Conservation (phyloP, 208 protist genomes). For the Trypanosoma melophagium region DNA sequence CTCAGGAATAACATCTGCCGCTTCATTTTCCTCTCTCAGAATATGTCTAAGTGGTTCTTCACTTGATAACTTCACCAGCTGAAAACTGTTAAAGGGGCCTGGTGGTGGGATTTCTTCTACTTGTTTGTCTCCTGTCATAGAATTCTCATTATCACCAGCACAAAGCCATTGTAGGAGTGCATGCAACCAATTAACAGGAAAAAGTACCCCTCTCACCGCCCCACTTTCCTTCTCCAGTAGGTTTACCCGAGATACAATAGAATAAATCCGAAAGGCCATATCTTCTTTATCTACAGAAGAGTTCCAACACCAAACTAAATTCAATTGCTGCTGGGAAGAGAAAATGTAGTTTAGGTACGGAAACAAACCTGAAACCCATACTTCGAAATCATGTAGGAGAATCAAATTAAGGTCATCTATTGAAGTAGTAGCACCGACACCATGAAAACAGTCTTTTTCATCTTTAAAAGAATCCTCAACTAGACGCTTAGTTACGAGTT, state of each 20-base stretch:
- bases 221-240: slow-evolving; percentile 40
- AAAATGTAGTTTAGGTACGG: slow-evolving; percentile 36
- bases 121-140: slow-evolving; percentile 5
- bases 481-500: background rate
- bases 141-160: background rate
- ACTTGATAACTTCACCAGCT: slow-evolving; percentile 34
- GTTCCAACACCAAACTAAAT: slow-evolving; percentile 45
- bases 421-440: background rate
- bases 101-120: slow-evolving; percentile 28
- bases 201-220: slow-evolving; percentile 41
- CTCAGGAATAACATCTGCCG: slow-evolving; percentile 67
- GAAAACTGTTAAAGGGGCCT: slow-evolving; percentile 66
- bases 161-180: slow-evolving; percentile 44
- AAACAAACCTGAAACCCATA: slow-evolving; percentile 54
- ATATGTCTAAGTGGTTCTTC: slow-evolving; percentile 40
- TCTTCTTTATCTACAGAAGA: slow-evolving; percentile 27
- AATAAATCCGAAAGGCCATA: slow-evolving; percentile 62
- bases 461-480: background rate
- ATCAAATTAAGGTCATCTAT: slow-evolving; percentile 28
- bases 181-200: slow-evolving; percentile 62
- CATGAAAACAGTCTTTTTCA: background rate
- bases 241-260: slow-evolving; percentile 42
- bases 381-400: slow-evolving; percentile 31
- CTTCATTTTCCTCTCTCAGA: slow-evolving; percentile 18
- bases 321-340: slow-evolving; percentile 21